phyloP scores from a whole-genome alignment of 768 basidiomycete genomes.

The Paxillus rubicundulus region DNA sequence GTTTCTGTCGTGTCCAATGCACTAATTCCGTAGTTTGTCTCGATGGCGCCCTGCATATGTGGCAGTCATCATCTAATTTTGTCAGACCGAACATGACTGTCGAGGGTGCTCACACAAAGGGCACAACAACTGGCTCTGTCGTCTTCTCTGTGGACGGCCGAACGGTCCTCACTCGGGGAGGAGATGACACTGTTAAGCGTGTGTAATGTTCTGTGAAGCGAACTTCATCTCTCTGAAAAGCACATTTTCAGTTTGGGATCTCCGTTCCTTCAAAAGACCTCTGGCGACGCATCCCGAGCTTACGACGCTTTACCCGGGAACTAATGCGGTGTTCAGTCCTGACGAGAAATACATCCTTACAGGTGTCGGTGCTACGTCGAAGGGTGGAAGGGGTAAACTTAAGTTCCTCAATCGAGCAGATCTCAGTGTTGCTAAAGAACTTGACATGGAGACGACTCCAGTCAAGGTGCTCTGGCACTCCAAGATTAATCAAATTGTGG shows the following conservation, averaged over 20 bases:
- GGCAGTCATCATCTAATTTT: constrained; percentile 91
- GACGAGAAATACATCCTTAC: constrained; percentile 89
- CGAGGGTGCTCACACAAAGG: constrained; percentile 85
- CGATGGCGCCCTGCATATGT: constrained; percentile 92
- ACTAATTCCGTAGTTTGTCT: constrained; percentile 59
- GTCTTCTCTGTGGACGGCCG: constrained; percentile 87
- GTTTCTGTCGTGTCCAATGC: neutral
- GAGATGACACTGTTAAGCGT: constrained; percentile 96
- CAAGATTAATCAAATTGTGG: constrained; percentile 94
- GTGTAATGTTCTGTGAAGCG: constrained; percentile 35
- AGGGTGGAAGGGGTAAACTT: constrained; percentile 68
- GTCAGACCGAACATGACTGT: constrained; percentile 84
- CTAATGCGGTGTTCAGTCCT: constrained; percentile 94
- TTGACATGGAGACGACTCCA: constrained; percentile 74
- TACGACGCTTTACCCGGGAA: constrained; percentile 82
- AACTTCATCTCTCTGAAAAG: constrained; percentile 1
- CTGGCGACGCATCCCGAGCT: constrained; percentile 62
- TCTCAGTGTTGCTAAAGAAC: constrained; percentile 63
- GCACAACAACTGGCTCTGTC: constrained; percentile 82
- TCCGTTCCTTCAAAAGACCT: constrained; percentile 88
- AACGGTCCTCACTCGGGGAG: constrained; percentile 84
- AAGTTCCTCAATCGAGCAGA: constrained; percentile 70
- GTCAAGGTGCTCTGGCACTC: constrained; percentile 94
- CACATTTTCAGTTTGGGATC: constrained; percentile 79
- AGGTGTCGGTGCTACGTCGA: constrained; percentile 67